Conservation (phyloP, 2,329 filamentous ascomycete genomes). For the Epichloe aotearoae region DNA sequence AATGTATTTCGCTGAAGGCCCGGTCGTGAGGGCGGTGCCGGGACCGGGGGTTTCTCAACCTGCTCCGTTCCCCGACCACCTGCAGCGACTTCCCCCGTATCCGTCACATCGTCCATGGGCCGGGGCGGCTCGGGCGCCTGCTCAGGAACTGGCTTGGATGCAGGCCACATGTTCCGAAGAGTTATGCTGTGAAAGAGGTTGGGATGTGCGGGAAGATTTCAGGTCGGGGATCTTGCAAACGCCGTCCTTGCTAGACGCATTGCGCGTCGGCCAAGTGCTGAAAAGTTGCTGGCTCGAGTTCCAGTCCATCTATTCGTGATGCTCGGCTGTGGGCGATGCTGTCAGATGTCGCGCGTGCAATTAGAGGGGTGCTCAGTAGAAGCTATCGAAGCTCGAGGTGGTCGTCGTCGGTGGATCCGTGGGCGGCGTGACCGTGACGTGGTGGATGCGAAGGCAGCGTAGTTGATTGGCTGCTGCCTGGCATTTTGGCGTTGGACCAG, state of each 20-base stretch:
- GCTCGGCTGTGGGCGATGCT: neutral
- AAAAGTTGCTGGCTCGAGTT: too few relatives aligned
- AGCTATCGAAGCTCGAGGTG: neutral
- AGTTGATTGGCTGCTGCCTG: neutral
- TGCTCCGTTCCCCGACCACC: constrained; percentile 22
- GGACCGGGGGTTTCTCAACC: constrained; percentile 19
- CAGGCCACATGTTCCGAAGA: constrained; percentile 25
- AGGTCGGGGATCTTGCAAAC: constrained; percentile 1
- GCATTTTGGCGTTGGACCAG: neutral
- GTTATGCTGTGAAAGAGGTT: neutral
- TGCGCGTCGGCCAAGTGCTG: constrained; percentile 4
- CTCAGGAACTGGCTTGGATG: neutral
- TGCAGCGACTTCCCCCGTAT: constrained; percentile 24
- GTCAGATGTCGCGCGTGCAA: neutral
- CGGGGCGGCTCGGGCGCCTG: constrained; percentile 1
- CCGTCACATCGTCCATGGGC: constrained; percentile 25
- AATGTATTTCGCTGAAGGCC: constrained; percentile 14
- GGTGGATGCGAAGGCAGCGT: neutral
- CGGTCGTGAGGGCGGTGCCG: constrained; percentile 8
- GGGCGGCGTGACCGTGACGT: neutral
- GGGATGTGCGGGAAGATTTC: neutral
- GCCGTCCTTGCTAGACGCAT: constrained; percentile 7
- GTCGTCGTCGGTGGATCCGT: neutral
- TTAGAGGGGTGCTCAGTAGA: neutral
- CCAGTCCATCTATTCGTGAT: neutral